Evolutionary conservation across 2,329 filamentous ascomycete genomes (phyloP).

Genomic region (Anthostomella pinea): DNA sequence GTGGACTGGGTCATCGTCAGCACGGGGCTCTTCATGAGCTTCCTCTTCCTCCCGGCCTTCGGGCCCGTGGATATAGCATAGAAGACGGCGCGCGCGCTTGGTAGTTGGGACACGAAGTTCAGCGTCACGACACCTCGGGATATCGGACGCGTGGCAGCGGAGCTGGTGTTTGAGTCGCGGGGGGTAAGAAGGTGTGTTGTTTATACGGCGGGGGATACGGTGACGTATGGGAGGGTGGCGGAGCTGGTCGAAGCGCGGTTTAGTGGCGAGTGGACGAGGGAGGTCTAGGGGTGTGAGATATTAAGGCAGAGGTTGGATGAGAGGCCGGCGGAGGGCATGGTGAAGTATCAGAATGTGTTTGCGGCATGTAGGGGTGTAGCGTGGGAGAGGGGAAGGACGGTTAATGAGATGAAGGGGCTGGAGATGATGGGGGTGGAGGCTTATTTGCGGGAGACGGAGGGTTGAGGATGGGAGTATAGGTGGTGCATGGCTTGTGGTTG

Average conservation of each 20-base stretch:
- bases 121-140: slow-evolving; percentile 62
- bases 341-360: slow-evolving; percentile 55
- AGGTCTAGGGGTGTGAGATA: slow-evolving; percentile 42
- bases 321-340: slow-evolving; percentile 44
- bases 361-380: slow-evolving; percentile 48
- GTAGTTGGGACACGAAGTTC: slow-evolving; percentile 59
- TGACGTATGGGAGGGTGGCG: slow-evolving; percentile 48
- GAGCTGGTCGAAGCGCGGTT: slow-evolving; percentile 44
- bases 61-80: slow-evolving; percentile 54
- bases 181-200: slow-evolving; percentile 37
- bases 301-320: slow-evolving; percentile 38
- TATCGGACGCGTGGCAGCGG: slow-evolving; percentile 60
- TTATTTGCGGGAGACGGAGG: slow-evolving; percentile 30
- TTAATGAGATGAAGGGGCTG: slow-evolving; percentile 44
- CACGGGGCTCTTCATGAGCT: slow-evolving; percentile 70
- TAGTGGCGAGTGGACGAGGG: slow-evolving; percentile 39
- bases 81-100: slow-evolving; percentile 50
- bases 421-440: slow-evolving; percentile 37
- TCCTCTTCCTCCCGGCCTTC: slow-evolving; percentile 62
- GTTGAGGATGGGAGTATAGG: too few relatives aligned
- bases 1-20: slow-evolving; percentile 63
- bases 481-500: too few relatives aligned
- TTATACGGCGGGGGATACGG: slow-evolving; percentile 53
- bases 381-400: slow-evolving; percentile 48
- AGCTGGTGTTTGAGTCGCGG: slow-evolving; percentile 46